These are phyloP conservation scores for Mentha longifolia DNA, from an alignment of 257 asterid genomes.

Conservation along the genomic window DNA sequence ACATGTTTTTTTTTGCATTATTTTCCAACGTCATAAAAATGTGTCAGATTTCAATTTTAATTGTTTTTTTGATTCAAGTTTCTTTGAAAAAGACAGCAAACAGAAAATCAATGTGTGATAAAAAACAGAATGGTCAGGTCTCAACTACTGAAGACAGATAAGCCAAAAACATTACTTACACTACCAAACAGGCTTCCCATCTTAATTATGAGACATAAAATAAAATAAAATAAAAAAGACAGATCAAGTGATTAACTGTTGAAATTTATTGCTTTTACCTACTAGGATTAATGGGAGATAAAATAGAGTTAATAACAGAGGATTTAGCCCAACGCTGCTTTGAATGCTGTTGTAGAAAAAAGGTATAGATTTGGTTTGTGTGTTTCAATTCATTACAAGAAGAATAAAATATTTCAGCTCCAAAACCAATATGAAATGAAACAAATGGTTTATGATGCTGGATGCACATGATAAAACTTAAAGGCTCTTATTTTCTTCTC, in stretches of 20 bases:
- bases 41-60: conserved; percentile 32
- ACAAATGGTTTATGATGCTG: conserved; percentile 22
- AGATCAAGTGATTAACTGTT: not conserved
- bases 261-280: too few species aligned
- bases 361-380: not conserved
- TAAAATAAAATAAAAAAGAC: not conserved
- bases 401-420: not conserved
- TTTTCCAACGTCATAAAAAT: not conserved
- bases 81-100: conserved; percentile 33
- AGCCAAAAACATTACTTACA: conserved; percentile 11
- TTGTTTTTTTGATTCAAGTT: not conserved
- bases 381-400: conserved; percentile 21
- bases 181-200: conserved; percentile 3
- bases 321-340: conserved; percentile 35
- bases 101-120: conserved; percentile 17
- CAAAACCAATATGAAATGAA: conserved; percentile 3
- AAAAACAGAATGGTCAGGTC: conserved; percentile 29
- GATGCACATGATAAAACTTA: conserved; percentile 15
- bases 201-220: not conserved
- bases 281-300: conserved; percentile 34
- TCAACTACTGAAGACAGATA: conserved; percentile 7
- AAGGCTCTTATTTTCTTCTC: not conserved
- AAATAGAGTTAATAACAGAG: conserved; percentile 14
- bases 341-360: conserved; percentile 29
- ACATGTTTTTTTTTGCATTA: conserved; percentile 12